Conservation (phyloP, 139 green algal genomes). For the Pseudopediastrum boryanum region DNA sequence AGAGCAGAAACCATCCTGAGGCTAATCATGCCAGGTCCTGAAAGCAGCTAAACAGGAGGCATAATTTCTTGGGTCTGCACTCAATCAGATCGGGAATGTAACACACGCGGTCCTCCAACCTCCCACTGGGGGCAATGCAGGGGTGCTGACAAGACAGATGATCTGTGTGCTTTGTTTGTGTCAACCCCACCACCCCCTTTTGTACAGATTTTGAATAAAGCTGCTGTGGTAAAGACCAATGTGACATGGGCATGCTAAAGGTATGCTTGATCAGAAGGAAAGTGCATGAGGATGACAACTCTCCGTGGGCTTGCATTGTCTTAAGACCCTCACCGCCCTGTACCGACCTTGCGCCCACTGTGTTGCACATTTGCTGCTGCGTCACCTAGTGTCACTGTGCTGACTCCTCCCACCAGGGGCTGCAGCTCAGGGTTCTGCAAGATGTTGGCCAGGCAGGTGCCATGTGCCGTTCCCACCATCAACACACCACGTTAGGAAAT, state of each 20-base stretch:
- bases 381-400: slow-evolving; percentile 66
- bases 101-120: too few relatives aligned
- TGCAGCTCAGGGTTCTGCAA: slow-evolving; percentile 79
- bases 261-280: too few relatives aligned
- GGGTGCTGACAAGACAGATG: too few relatives aligned
- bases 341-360: slow-evolving; percentile 16
- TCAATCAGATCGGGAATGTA: too few relatives aligned
- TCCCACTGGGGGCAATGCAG: too few relatives aligned
- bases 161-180: too few relatives aligned
- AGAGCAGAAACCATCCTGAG: not conserved
- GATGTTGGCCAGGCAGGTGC: slow-evolving; percentile 40
- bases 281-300: not conserved
- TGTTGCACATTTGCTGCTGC: not conserved
- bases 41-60: too few relatives aligned
- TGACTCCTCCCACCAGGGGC: slow-evolving; percentile 78
- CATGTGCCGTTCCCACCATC: slow-evolving; percentile 91
- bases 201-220: too few relatives aligned
- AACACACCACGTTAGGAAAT: slow-evolving; percentile 91
- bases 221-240: too few relatives aligned
- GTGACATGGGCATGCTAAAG: not conserved
- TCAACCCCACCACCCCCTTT: too few relatives aligned
- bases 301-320: not conserved
- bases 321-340: not conserved
- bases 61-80: too few relatives aligned
- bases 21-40: not conserved